Evolutionary conservation across 495 filamentous ascomycete genomes (phyloP), one percentile per base, ranked within the genome.

Genomic region (Penicillium soppii): DNA sequence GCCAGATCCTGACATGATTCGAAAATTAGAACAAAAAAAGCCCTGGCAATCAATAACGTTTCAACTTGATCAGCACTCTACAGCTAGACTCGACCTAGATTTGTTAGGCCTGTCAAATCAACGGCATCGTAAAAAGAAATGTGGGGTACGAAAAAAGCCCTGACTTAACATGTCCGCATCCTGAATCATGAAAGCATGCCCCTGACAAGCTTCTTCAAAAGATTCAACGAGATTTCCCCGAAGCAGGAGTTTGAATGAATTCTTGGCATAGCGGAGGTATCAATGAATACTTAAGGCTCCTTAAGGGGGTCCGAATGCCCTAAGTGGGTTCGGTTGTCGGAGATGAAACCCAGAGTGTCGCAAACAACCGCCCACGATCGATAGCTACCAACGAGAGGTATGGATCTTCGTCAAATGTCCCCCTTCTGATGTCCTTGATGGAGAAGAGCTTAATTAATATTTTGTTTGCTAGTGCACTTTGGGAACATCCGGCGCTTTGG

Each of bases 291-390:
- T n/a, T n/a, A n/a, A n/a, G n/a, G n/a, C n/a, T n/a, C n/a, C n/a
- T n/a, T n/a, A n/a, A n/a, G n/a, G n/a, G n/a, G n/a, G n/a, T n/a
- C n/a, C n/a, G n/a, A n/a, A n/a, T n/a, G n/a, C n/a, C n/a, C 3
- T 6, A 29, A 5, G 22, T 46, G 44, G 44, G 19, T 22, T 47
- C 43, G 29, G 29, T 32, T 32, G 29, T 32, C 29, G 43, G 41
- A 17, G 44, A 51, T 71, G 70, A 71, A 73, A 73, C 70, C 38
- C 39, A 23, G 50, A 43, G 19, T 55, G 70, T 73, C 68, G 39
- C 63, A 69, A 55, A 57, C 48, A 63, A 55, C 64, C 64, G 62
- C 64, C 62, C 38, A 56, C 50, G 58, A 58, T 61, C 52, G 56
- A 52, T 57, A 49, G 49, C 29, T 37, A 59, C 55, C 37, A 26